Conservation (phyloP, 192 early-diverging fungal species). For the Coemansia sp. region DNA sequence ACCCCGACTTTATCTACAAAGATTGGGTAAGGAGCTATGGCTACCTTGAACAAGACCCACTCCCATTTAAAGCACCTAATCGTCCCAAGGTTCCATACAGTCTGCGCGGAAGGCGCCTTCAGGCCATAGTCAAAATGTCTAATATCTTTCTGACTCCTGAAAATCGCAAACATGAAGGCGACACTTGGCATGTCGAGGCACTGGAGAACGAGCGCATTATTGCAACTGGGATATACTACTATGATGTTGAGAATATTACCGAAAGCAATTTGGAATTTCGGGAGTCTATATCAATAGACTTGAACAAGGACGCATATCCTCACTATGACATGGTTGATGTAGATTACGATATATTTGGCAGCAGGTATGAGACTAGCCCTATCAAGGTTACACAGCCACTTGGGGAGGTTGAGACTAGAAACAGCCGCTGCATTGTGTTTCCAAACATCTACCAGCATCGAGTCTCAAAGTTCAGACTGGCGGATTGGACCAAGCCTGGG, state of each 20-base stretch:
- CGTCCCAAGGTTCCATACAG: conserved; percentile 2
- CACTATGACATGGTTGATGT: too few relatives aligned
- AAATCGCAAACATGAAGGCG: conserved; percentile 11
- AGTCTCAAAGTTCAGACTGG: conserved; percentile 5
- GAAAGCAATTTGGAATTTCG: conserved; percentile 10
- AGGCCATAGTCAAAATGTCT: conserved; percentile 24
- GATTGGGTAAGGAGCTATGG: too few relatives aligned
- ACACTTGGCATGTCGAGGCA: conserved; percentile 15
- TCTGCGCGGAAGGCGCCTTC: conserved; percentile 9
- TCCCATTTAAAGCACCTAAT: neutral
- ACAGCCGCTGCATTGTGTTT: conserved; percentile 44
- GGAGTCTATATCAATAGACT: neutral
- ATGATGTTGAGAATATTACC: conserved; percentile 16
- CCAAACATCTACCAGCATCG: conserved; percentile 30
- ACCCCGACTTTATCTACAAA: too few relatives aligned
- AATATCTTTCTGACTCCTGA: conserved; percentile 14
- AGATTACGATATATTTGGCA: too few relatives aligned
- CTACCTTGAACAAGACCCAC: neutral
- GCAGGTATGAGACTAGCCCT: too few relatives aligned
- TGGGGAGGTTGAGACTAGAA: conserved; percentile 19
- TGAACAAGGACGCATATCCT: too few relatives aligned
- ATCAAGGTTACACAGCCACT: conserved; percentile 32
- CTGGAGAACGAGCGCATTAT: too few relatives aligned
- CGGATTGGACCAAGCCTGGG: conserved; percentile 16
- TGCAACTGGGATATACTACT: conserved; percentile 13